Evolutionary conservation across 805 yeast species (phyloP).

Genomic region (Wickerhamomyces tratensis): DNA sequence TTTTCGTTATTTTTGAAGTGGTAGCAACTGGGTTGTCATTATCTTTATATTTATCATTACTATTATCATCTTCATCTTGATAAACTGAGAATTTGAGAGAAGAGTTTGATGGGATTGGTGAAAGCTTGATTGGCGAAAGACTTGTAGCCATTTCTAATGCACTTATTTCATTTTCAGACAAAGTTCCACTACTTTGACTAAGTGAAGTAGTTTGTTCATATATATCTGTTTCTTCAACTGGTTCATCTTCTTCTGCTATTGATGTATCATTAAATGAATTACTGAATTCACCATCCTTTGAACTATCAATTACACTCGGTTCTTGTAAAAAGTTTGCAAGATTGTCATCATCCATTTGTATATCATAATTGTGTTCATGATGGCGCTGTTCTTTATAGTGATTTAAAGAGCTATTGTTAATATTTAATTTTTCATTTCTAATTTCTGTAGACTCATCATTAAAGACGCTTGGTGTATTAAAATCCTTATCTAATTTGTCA

Average conservation of each 20-base stretch:
- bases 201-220: neutral
- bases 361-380: neutral
- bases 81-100: slow-evolving; percentile 10
- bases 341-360: neutral
- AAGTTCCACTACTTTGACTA: neutral
- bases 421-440: no score
- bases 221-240: neutral
- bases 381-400: no score
- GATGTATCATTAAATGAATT: neutral
- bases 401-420: no score
- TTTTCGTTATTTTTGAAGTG: slow-evolving; percentile 1
- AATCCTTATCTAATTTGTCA: no score
- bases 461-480: neutral
- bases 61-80: slow-evolving; percentile 4
- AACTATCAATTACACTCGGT: neutral
- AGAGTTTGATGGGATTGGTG: slow-evolving; percentile 4
- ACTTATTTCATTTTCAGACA: neutral
- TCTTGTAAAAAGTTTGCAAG: neutral
- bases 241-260: neutral
- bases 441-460: no score
- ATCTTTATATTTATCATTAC: neutral
- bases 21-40: neutral
- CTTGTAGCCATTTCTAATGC: slow-evolving; percentile 7
- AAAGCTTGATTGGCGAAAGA: slow-evolving; percentile 15
- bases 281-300: neutral